Conservation (phyloP, 2,329 filamentous ascomycete genomes). For the Akanthomyces muscarius region DNA sequence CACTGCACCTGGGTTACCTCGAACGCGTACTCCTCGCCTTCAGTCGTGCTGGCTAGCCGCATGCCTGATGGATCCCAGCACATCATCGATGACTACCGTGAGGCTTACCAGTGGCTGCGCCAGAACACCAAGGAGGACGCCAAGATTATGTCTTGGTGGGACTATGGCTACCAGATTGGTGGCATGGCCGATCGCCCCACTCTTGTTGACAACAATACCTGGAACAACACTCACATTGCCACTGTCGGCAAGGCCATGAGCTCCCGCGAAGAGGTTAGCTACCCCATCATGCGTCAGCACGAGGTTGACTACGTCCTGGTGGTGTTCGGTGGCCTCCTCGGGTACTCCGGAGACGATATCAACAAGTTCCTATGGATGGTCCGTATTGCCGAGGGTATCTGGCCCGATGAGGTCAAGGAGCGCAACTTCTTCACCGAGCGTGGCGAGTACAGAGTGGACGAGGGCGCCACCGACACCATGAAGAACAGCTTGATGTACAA, state of each 20-base stretch:
- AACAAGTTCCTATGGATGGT: conserved; percentile 99
- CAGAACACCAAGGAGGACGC: conserved; percentile 94
- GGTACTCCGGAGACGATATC: conserved; percentile 97
- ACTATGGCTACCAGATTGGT: conserved; percentile 99
- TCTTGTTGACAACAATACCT: conserved; percentile 98
- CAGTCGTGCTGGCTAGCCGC: conserved; percentile 87
- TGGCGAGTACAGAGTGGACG: conserved; percentile 93
- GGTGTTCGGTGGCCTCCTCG: conserved; percentile 91
- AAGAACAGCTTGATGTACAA: conserved; percentile 99
- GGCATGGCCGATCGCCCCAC: conserved; percentile 98
- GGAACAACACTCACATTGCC: conserved; percentile 99
- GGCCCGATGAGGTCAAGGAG: conserved; percentile 98
- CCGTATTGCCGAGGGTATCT: conserved; percentile 96
- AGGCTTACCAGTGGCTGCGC: conserved; percentile 98
- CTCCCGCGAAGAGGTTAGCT: conserved; percentile 94
- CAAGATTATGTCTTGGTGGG: conserved; percentile 99
- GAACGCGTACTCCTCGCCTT: conserved; percentile 97
- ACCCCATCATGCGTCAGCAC: conserved; percentile 96
- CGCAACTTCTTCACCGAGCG: conserved; percentile 90
- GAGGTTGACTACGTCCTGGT: conserved; percentile 99
- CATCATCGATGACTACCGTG: conserved; percentile 98
- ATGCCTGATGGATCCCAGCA: conserved; percentile 93
- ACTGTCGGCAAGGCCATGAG: conserved; percentile 99
- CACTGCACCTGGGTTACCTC: conserved; percentile 99
- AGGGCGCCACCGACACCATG: conserved; percentile 92